These are phyloP conservation scores for Lodderomyces orthopsilosis DNA, from an alignment of 1,139 yeast species.

Conservation along the genomic window DNA sequence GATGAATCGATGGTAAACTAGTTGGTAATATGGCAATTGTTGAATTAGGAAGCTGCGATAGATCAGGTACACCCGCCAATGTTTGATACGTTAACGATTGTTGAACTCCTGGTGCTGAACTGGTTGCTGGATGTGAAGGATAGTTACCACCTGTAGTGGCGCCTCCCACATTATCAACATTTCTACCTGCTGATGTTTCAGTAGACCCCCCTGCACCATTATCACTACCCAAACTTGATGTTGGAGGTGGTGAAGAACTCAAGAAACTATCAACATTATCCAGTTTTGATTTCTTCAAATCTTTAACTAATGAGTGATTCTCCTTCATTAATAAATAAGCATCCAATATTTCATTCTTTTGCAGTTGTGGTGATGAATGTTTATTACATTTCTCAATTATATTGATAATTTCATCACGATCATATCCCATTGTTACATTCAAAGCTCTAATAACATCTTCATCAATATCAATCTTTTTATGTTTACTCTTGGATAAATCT, in stretches of 20 bases:
- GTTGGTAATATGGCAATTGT: slow-evolving; percentile 93
- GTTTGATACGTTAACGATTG: slow-evolving; percentile 51
- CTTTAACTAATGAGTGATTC: slow-evolving; percentile 67
- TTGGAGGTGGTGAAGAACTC: slow-evolving; percentile 50
- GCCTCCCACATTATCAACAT: neutral
- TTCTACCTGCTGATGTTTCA: neutral
- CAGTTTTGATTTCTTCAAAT: slow-evolving; percentile 53
- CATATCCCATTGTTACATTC: slow-evolving; percentile 89
- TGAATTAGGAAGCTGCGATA: slow-evolving; percentile 51
- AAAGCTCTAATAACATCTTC: slow-evolving; percentile 79
- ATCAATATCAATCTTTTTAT: slow-evolving; percentile 54
- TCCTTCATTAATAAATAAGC: slow-evolving; percentile 89
- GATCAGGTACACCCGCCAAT: slow-evolving; percentile 49
- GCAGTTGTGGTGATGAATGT: slow-evolving; percentile 16
- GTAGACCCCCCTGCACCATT: slow-evolving; percentile 1
- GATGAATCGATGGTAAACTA: slow-evolving; percentile 88
- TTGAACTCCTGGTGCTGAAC: slow-evolving; percentile 43
- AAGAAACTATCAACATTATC: slow-evolving; percentile 53
- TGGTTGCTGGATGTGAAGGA: slow-evolving; percentile 16
- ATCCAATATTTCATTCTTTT: slow-evolving; percentile 73
- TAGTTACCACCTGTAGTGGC: slow-evolving; percentile 18
- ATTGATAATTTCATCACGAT: slow-evolving; percentile 77
- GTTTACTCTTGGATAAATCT: slow-evolving; percentile 45
- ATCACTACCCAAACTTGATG: slow-evolving; percentile 11
- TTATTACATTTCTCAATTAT: slow-evolving; percentile 55